phyloP scores from a whole-genome alignment of 2,329 filamentous ascomycete genomes.

The Sporothrix pseudoabietina region DNA sequence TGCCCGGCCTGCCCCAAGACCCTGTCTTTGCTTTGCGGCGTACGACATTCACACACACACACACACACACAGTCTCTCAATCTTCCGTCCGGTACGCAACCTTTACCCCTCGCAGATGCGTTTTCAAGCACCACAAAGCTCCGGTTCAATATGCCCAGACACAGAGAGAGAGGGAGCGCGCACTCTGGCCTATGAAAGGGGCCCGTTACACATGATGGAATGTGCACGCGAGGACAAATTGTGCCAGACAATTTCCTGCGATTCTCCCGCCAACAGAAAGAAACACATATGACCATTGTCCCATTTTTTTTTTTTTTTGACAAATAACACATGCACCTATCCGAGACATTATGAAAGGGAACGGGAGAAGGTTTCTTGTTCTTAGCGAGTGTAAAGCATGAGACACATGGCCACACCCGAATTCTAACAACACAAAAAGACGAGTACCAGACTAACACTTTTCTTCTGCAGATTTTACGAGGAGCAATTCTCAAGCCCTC shows the following conservation, averaged over 20 bases:
- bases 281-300: neutral
- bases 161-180: neutral
- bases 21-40: neutral
- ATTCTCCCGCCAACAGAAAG: neutral
- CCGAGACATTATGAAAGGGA: neutral
- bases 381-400: neutral
- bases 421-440: neutral
- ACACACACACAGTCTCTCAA: constrained; percentile 1
- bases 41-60: neutral
- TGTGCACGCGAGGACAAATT: neutral
- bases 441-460: neutral
- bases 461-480: neutral
- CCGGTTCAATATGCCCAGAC: neutral
- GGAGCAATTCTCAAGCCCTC: neutral
- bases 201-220: constrained; percentile 10
- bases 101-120: neutral
- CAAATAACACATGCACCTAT: neutral
- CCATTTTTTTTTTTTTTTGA: neutral
- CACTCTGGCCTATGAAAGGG: neutral
- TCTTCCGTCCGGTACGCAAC: constrained; percentile 17
- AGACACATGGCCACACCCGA: neutral
- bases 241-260: neutral
- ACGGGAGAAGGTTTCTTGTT: neutral
- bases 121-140: neutral
- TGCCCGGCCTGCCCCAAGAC: constrained; percentile 18